Evolutionary conservation across 2,329 filamentous ascomycete species (phyloP), one percentile per base, ranked within the genome.

Genomic region (Claviceps cyperi): DNA sequence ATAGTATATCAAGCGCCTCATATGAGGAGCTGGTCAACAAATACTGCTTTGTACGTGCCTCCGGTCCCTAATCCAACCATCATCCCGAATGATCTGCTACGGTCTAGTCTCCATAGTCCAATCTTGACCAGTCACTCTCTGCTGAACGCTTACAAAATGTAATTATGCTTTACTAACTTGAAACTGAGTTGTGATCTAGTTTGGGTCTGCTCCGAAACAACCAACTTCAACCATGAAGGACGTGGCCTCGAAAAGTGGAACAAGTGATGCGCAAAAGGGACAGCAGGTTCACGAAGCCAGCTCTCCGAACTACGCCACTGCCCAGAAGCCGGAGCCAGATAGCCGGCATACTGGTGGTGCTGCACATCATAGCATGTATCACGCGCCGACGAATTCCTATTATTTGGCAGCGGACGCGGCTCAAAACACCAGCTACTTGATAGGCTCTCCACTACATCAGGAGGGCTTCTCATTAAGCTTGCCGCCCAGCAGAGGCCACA

Each of bases 1-100:
- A 52, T 5, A 53, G 68, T 61, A 83, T 95, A 57, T 80, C 90
- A 53, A 94, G 89, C 56, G 82, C 87, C 53, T 90, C 91, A 53
- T 97, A 98, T 66, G 87, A 94, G 69, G 92, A 98, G 70, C 78
- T 98, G 57, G 85, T 98, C 67, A 90, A 94, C 74, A 96, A 94
- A 74, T 98, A 95, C 76, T 98, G 92, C 77, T 98, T 97, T 80
- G 91, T 96, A 91, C 81, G 91, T 94, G 77, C 77, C 63, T 68
- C 67, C 57, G 64, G 64, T 58, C 57, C 61, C 49, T 59, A 60
- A 51, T 57, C 59, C 60, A 60, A 56, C 21, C 40, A 43, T 59
- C 56, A 57, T 48, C 43, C 54, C 54, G 50, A 53, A 13, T 38
- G 55, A 47, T 50, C 55, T 24, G 48, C 55, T 43, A 52, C 49